Percentiles rank a stretch among this genome's conserved stretches.
phyloP scores from a whole-genome alignment of 2,329 filamentous ascomycete species.

The Graphilbum fragrans region DNA sequence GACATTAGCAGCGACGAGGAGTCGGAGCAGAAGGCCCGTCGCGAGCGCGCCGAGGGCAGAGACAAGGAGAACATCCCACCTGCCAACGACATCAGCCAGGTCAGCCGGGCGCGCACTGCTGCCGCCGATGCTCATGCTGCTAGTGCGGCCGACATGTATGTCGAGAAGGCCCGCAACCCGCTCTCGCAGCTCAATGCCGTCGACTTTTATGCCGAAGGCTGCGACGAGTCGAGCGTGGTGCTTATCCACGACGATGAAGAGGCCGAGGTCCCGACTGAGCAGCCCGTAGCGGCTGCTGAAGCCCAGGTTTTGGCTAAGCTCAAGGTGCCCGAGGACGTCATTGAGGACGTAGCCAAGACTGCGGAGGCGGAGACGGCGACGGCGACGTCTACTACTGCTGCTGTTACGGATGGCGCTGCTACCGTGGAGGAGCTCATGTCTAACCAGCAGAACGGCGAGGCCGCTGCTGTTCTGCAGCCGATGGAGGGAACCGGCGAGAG shows the following conservation, averaged over 20 bases:
- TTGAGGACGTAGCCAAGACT: neutral
- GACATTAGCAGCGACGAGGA: slow-evolving; percentile 89
- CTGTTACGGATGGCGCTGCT: neutral
- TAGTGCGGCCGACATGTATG: slow-evolving; percentile 40
- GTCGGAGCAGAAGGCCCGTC: slow-evolving; percentile 39
- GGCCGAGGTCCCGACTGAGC: slow-evolving; percentile 1
- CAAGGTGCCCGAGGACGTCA: too few relatives aligned
- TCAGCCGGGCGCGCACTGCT: slow-evolving; percentile 16
- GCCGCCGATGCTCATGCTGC: neutral
- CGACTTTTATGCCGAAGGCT: slow-evolving; percentile 57
- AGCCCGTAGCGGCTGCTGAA: neutral
- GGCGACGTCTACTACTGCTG: neutral
- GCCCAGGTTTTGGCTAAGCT: too few relatives aligned
- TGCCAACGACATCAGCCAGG: slow-evolving; percentile 49
- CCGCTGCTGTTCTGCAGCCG: slow-evolving; percentile 37
- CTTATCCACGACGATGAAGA: slow-evolving; percentile 28
- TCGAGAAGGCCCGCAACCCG: slow-evolving; percentile 53
- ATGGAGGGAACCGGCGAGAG: slow-evolving; percentile 47
- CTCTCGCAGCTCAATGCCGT: slow-evolving; percentile 54
- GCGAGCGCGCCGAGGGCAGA: slow-evolving; percentile 44
- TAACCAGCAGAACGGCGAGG: slow-evolving; percentile 21
- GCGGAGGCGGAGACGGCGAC: slow-evolving; percentile 11
- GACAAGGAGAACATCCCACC: slow-evolving; percentile 95
- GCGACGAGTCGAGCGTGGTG: slow-evolving; percentile 48
- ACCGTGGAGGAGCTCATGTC: slow-evolving; percentile 26